A percentile compares a stretch with the other conserved stretches of the same genome.
These are phyloP conservation scores for Huntiella bhutanensis DNA, from an alignment of 2,329 filamentous ascomycete species.

Conservation along the genomic window DNA sequence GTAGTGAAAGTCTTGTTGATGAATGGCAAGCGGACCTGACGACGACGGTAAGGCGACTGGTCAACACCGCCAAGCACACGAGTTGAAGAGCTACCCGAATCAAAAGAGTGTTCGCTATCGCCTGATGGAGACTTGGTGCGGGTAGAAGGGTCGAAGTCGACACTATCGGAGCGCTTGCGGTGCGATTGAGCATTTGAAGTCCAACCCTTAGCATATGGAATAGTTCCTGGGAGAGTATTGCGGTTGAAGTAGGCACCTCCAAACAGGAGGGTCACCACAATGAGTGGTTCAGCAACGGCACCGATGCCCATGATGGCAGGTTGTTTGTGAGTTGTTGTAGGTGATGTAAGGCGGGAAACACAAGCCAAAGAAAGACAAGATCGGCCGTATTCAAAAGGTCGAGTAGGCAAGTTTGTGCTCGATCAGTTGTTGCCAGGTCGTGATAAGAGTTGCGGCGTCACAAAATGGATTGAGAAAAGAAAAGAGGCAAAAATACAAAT, in stretches of 20 bases:
- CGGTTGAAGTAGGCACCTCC: slow-evolving; percentile 27
- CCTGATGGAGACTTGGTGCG: slow-evolving; percentile 11
- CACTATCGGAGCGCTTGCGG: slow-evolving; percentile 12
- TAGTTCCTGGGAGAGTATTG: slow-evolving; percentile 15
- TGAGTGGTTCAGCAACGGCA: slow-evolving; percentile 23
- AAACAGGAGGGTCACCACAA: slow-evolving; percentile 25
- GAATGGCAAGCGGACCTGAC: slow-evolving; percentile 12
- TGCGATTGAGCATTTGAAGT: slow-evolving; percentile 9
- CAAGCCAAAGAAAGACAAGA: too few species aligned
- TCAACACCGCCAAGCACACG: slow-evolving; percentile 11
- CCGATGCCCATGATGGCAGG: slow-evolving; percentile 20
- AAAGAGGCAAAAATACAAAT: too few species aligned
- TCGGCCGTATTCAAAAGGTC: too few species aligned
- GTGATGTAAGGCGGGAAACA: too few species aligned
- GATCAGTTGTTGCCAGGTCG: too few species aligned
- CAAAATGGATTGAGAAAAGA: too few species aligned
- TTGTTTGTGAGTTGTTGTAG: background rate
- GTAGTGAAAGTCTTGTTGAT: slow-evolving; percentile 27
- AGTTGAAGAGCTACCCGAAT: slow-evolving; percentile 11
- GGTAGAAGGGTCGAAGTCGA: slow-evolving; percentile 9
- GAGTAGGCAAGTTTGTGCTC: too few species aligned
- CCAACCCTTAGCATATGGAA: slow-evolving; percentile 11
- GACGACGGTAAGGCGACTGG: slow-evolving; percentile 12
- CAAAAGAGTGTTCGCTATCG: slow-evolving; percentile 10
- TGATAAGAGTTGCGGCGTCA: too few species aligned